These are phyloP conservation scores for Pneumocystis jirovecii DNA, from an alignment of 1,139 yeast genomes.

Conservation along the genomic window DNA sequence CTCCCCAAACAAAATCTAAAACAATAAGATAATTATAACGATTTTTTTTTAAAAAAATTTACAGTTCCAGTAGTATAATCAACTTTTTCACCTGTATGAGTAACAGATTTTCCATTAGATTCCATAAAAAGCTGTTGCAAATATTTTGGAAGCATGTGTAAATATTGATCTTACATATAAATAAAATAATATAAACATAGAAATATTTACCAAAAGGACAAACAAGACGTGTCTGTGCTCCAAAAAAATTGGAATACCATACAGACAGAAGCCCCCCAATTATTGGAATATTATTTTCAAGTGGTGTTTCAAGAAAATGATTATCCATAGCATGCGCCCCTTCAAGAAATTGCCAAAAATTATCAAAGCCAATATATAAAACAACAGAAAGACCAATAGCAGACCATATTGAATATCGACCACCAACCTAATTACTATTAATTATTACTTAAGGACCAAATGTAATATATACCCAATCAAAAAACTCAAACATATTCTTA, in stretches of 20 bases:
- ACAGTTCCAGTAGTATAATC: conserved; percentile 82
- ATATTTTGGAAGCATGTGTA: conserved; percentile 98
- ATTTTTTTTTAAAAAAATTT: not conserved
- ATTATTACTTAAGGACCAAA: not conserved
- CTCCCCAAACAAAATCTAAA: conserved; percentile 73
- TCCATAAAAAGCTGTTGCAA: conserved; percentile 98
- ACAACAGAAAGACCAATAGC: conserved; percentile 95
- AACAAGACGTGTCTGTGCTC: conserved; percentile 94
- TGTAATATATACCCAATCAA: conserved; percentile 44
- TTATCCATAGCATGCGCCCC: conserved; percentile 97
- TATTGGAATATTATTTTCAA: conserved; percentile 82
- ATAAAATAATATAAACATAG: not conserved
- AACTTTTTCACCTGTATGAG: conserved; percentile 80
- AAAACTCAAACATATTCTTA: conserved; percentile 95
- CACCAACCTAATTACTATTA: conserved; percentile 46
- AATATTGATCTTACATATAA: conserved; percentile 60
- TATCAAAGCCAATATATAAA: conserved; percentile 84
- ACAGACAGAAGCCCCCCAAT: conserved; percentile 85
- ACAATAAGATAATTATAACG: not conserved
- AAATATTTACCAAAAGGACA: conserved; percentile 44
- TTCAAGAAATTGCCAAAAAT: conserved; percentile 76
- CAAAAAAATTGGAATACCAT: conserved; percentile 96
- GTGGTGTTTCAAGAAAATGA: conserved; percentile 70
- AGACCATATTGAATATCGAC: conserved; percentile 98
- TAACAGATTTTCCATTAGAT: conserved; percentile 94